Evolutionary conservation across 2,329 filamentous ascomycete genomes (phyloP).

Genomic region (Metarhizium guizhouense): DNA sequence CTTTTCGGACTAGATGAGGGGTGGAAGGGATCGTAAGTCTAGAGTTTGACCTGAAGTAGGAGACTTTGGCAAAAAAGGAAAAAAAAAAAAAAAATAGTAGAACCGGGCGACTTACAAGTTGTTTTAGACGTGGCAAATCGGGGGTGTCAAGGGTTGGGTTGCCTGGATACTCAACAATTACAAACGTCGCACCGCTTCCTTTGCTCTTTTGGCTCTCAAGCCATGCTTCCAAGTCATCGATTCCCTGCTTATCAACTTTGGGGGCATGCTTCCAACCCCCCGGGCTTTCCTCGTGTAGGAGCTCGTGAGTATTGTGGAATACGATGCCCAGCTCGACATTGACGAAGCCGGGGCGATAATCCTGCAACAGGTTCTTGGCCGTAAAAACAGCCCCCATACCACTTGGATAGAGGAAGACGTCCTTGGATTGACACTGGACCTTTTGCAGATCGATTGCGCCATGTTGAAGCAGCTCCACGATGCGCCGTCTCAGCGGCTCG

Average conservation of each 20-base stretch:
- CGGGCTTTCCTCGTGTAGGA: constrained; percentile 35
- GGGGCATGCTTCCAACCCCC: constrained; percentile 40
- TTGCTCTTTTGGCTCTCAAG: constrained; percentile 29
- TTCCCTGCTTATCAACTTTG: constrained; percentile 27
- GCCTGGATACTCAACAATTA: constrained; percentile 36
- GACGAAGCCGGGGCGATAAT: constrained; percentile 20
- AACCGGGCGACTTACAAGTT: constrained; percentile 23
- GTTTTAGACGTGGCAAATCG: constrained; percentile 25
- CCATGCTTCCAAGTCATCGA: constrained; percentile 36
- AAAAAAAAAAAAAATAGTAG: background rate
- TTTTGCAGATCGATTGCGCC: constrained; percentile 24
- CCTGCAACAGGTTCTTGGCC: constrained; percentile 27
- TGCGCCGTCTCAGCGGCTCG: constrained; percentile 26
- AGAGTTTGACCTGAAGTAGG: background rate
- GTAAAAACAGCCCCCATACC: constrained; percentile 46
- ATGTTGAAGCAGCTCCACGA: constrained; percentile 31
- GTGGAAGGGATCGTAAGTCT: background rate
- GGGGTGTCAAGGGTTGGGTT: constrained; percentile 26
- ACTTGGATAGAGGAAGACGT: constrained; percentile 44
- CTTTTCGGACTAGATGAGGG: constrained; percentile 26
- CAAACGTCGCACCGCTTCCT: constrained; percentile 32
- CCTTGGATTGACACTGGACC: constrained; percentile 17
- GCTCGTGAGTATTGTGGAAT: constrained; percentile 40
- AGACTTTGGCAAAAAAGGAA: background rate
- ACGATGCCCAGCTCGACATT: constrained; percentile 39